A percentile compares a stretch with the other conserved stretches of the same genome.
phyloP scores from a whole-genome alignment of 768 basidiomycete genomes.

The Lyophyllum semitale region DNA sequence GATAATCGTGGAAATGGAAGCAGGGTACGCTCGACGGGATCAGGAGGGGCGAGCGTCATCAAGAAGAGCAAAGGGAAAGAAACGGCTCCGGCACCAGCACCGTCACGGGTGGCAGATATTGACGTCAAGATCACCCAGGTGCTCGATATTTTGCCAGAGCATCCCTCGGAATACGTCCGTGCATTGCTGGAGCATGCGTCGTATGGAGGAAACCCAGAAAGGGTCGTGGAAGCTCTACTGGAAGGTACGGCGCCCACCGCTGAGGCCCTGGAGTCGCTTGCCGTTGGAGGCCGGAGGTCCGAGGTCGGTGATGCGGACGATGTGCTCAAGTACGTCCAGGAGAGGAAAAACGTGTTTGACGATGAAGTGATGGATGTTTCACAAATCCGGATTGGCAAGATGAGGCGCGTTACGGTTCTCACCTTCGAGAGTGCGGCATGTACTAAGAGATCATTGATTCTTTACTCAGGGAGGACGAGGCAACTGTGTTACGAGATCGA shows the following conservation, averaged over 20 bases:
- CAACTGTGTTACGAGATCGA: constrained; percentile 53
- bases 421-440: neutral
- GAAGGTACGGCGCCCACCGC: constrained; percentile 65
- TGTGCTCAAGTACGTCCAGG: constrained; percentile 27
- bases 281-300: neutral
- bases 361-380: constrained; percentile 67
- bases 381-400: constrained; percentile 65
- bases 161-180: constrained; percentile 56
- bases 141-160: constrained; percentile 74
- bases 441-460: neutral
- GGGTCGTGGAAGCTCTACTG: constrained; percentile 69
- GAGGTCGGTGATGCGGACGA: constrained; percentile 10
- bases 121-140: constrained; percentile 68
- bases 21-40: constrained; percentile 7
- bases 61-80: constrained; percentile 42
- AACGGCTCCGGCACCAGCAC: constrained; percentile 25
- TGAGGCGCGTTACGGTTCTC: constrained; percentile 25
- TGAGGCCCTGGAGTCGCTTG: constrained; percentile 21
- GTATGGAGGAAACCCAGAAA: constrained; percentile 59
- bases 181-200: constrained; percentile 52
- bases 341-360: constrained; percentile 77
- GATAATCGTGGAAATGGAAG: constrained; percentile 35
- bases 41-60: neutral
- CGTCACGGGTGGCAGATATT: constrained; percentile 41
- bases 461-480: constrained; percentile 42